Evolutionary conservation across 2,329 filamentous ascomycete species (phyloP).

Genomic region (Fusarium phyllophilum): DNA sequence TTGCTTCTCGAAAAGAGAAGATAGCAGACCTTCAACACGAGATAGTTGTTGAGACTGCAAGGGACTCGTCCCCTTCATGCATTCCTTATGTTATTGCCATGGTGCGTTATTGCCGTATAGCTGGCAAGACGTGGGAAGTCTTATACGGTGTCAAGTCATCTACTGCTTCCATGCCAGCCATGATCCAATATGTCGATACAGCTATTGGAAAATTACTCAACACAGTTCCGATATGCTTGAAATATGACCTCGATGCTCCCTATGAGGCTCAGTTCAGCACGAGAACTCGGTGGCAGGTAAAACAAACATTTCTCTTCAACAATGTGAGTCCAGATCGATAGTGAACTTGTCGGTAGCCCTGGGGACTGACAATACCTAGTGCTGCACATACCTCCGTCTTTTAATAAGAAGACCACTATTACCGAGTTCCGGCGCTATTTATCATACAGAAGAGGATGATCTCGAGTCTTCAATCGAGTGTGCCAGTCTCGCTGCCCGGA

Average conservation of each 20-base stretch:
- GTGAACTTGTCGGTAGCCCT: background rate
- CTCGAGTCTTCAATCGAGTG: conserved; percentile 20
- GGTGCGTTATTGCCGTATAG: conserved; percentile 27
- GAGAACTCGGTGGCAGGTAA: conserved; percentile 20
- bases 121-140: conserved; percentile 32
- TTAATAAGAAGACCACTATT: conserved; percentile 25
- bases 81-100: conserved; percentile 27
- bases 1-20: background rate
- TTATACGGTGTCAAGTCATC: conserved; percentile 25
- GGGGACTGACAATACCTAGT: background rate
- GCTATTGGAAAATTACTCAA: conserved; percentile 15
- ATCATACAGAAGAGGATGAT: conserved; percentile 23
- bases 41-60: background rate
- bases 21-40: conserved; percentile 7
- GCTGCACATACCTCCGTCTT: conserved; percentile 30
- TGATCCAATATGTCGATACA: conserved; percentile 27
- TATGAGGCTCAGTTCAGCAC: conserved; percentile 19
- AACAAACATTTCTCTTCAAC: conserved; percentile 17
- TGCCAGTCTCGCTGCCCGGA: conserved; percentile 22
- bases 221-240: conserved; percentile 3
- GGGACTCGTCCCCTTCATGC: background rate
- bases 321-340: background rate
- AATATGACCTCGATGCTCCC: background rate
- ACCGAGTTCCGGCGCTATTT: background rate
- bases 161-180: conserved; percentile 7